Evolutionary conservation across 805 yeast species (phyloP).

Genomic region (Tetrapisispora nanseiensis): DNA sequence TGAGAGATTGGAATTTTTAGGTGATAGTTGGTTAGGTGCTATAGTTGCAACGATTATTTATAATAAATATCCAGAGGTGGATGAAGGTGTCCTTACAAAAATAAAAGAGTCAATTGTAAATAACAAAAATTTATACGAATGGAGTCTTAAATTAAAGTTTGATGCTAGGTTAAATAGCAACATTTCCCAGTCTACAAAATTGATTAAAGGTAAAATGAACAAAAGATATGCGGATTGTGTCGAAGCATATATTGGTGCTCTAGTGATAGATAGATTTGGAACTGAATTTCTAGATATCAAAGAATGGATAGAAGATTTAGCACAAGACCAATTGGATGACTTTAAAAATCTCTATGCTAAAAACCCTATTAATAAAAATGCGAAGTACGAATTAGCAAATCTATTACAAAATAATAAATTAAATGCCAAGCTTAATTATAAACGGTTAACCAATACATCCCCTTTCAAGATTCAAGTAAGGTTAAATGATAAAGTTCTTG

Average conservation of each 20-base stretch:
- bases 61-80: conserved; percentile 48
- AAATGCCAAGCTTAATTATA: conserved; percentile 13
- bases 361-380: conserved; percentile 40
- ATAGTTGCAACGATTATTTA: conserved; percentile 57
- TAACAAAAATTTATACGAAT: conserved; percentile 55
- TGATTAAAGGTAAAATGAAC: conserved; percentile 46
- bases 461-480: conserved; percentile 53
- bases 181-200: conserved; percentile 35
- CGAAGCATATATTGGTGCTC: conserved; percentile 85
- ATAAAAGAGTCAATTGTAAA: conserved; percentile 57
- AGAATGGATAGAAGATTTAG: conserved; percentile 42
- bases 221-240: conserved; percentile 62
- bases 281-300: conserved; percentile 36
- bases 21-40: conserved; percentile 69
- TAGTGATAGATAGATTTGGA: conserved; percentile 39
- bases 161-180: conserved; percentile 42
- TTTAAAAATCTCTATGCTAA: conserved; percentile 10
- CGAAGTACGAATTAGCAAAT: conserved; percentile 66
- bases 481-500: conserved; percentile 47
- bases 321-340: conserved; percentile 20
- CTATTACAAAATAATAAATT: conserved; percentile 34
- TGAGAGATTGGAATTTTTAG: conserved; percentile 77
- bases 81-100: conserved; percentile 68
- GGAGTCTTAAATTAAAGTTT: conserved; percentile 56
- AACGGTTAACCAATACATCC: conserved; percentile 19